Evolutionary conservation across 2,329 filamentous ascomycete species (phyloP), one percentile per base, ranked within the genome.

Genomic region (Alternaria sp.): DNA sequence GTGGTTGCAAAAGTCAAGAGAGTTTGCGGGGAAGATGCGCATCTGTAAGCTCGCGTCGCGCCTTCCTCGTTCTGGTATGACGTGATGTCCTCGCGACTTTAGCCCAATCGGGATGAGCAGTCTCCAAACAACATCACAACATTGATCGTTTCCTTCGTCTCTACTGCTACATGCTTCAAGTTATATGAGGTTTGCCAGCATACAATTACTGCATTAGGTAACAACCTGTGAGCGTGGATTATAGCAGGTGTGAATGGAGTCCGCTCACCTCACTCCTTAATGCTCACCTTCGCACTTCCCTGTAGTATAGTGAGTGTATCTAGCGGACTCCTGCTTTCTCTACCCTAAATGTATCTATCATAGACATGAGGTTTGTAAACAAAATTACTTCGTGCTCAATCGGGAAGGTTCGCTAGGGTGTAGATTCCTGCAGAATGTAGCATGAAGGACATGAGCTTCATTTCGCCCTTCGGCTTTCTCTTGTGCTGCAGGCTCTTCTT

Each of bases 51-150:
- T 68, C 59, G 30, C 41, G 37, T 33, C 50, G 61, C 64, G 63
- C 67, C 68, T 68, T 64, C 28, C 70, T 69, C 64, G n/a, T 65
- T 71, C 49, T 37, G 68, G 70, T 60, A 71, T 74, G 66, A 67
- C 70, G 67, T 70, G 66, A 74, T 63, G 53, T 61, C 33, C 45
- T 63, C 26, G 55, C 49, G 54, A 55, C 49, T 30, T 28, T 55
- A 50, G 56, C 49, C 30, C 33, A 37, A 50, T 51, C 50, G 30
- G 47, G 47, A 33, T 18, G 25, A 53, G 60, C 18, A 54, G 28
- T 33, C 47, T n/a, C 14, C 5, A 23, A 37, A 6, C 18, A 41
- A 53, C 49, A 23, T 37, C 20, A 53, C 30, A 44, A 20, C 9
- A 37, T 37, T n/a, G 33, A 37, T n/a, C 33, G 5, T 26, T 44